These are phyloP conservation scores for Russula sp. DNA, from an alignment of 768 basidiomycete genomes.

Conservation along the genomic window DNA sequence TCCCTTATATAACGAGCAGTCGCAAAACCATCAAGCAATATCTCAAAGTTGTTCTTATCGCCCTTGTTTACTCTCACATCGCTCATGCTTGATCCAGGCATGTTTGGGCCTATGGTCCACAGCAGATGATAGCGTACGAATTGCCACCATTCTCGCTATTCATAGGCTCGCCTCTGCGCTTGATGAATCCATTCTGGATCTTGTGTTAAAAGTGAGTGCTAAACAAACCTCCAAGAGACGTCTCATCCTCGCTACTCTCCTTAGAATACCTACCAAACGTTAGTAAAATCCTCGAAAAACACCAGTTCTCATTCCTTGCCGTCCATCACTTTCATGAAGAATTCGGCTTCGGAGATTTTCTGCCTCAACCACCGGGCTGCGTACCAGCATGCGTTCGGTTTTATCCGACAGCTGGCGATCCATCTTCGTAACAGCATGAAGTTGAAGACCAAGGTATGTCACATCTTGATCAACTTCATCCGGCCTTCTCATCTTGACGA, in stretches of 20 bases:
- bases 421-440: constrained; percentile 91
- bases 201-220: constrained; percentile 70
- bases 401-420: constrained; percentile 91
- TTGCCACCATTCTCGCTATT: constrained; percentile 82
- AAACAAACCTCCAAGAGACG: neutral
- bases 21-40: constrained; percentile 82
- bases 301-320: constrained; percentile 86
- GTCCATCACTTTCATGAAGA: constrained; percentile 94
- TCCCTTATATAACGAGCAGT: constrained; percentile 83
- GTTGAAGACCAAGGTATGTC: constrained; percentile 67
- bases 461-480: neutral
- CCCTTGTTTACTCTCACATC: neutral
- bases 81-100: constrained; percentile 41
- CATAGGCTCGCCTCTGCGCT: constrained; percentile 69
- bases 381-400: constrained; percentile 94
- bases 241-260: neutral
- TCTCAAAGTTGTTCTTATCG: constrained; percentile 57
- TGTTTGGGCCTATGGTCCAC: constrained; percentile 82
- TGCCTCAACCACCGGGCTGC: constrained; percentile 64
- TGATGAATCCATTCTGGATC: constrained; percentile 77
- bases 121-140: constrained; percentile 72
- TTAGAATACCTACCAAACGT: constrained; percentile 81
- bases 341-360: constrained; percentile 91
- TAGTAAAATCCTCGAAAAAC: constrained; percentile 78
- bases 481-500: neutral